Evolutionary conservation across 257 asterid genomes (phyloP).

Genomic region (Forsythia viridissima): DNA sequence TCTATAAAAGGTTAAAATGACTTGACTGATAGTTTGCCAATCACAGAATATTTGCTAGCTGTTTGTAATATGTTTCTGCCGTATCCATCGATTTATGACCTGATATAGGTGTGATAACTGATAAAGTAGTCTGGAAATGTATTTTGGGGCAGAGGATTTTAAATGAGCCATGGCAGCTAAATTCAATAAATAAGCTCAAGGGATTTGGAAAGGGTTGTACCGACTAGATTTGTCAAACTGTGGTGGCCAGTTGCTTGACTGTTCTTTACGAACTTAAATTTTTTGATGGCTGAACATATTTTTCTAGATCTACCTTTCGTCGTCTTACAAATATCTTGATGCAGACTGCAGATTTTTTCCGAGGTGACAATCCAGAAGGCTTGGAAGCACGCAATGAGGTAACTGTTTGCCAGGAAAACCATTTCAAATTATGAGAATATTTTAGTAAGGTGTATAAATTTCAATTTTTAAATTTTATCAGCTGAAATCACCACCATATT

Average conservation of each 20-base stretch:
- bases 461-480: background rate
- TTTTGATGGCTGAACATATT: conserved; percentile 6
- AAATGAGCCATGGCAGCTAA: background rate
- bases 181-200: conserved; percentile 7
- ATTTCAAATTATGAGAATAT: background rate
- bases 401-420: conserved; percentile 21
- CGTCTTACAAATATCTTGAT: conserved; percentile 29
- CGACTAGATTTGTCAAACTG: conserved; percentile 1
- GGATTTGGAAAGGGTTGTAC: background rate
- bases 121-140: background rate
- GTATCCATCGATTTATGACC: background rate
- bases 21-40: too few species aligned
- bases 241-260: conserved; percentile 1
- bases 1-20: too few species aligned
- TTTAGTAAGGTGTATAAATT: background rate
- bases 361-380: conserved; percentile 98
- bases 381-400: conserved; percentile 99
- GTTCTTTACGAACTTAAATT: conserved; percentile 9
- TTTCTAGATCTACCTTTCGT: conserved; percentile 14
- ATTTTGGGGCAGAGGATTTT: background rate
- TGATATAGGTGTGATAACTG: background rate
- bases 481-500: conserved; percentile 1
- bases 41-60: too few species aligned
- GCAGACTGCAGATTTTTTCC: conserved; percentile 94
- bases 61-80: too few species aligned